These are phyloP conservation scores for Eragrostis curvula DNA, from an alignment of 176 grass and related monocot species.

Conservation along the genomic window DNA sequence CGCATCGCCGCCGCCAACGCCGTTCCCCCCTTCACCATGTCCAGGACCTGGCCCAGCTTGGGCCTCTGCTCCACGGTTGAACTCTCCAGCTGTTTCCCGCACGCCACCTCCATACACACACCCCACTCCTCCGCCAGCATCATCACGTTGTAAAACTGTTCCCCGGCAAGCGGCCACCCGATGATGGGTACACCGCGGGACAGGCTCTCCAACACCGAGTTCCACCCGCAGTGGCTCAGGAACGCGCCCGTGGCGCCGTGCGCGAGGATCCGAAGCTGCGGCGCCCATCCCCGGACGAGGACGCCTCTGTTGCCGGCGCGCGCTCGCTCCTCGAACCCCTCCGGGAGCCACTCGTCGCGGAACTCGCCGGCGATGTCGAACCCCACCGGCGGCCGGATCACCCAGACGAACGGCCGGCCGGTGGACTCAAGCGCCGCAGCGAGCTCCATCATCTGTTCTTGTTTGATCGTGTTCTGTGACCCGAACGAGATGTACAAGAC, in stretches of 20 bases:
- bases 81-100: background rate
- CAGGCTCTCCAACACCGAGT: slow-evolving; percentile 48
- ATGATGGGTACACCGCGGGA: slow-evolving; percentile 34
- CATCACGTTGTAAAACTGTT: slow-evolving; percentile 43
- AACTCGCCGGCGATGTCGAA: background rate
- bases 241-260: slow-evolving; percentile 42
- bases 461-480: background rate
- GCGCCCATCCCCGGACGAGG: slow-evolving; percentile 36
- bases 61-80: background rate
- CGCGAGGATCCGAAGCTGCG: slow-evolving; percentile 42
- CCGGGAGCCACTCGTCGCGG: slow-evolving; percentile 43
- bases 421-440: background rate
- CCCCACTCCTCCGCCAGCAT: slow-evolving; percentile 42
- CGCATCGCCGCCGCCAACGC: background rate
- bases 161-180: slow-evolving; percentile 40
- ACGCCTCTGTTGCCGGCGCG: background rate
- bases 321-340: slow-evolving; percentile 45
- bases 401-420: slow-evolving; percentile 16
- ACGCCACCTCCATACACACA: slow-evolving; percentile 37
- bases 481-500: slow-evolving; percentile 19
- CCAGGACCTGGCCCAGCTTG: background rate
- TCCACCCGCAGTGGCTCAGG: slow-evolving; percentile 54
- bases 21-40: slow-evolving; percentile 14
- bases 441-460: background rate
- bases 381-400: slow-evolving; percentile 2